Evolutionary conservation across 2,329 filamentous ascomycete genomes (phyloP), one percentile per base, ranked within the genome.

Genomic region (Xylariaceae sp.): DNA sequence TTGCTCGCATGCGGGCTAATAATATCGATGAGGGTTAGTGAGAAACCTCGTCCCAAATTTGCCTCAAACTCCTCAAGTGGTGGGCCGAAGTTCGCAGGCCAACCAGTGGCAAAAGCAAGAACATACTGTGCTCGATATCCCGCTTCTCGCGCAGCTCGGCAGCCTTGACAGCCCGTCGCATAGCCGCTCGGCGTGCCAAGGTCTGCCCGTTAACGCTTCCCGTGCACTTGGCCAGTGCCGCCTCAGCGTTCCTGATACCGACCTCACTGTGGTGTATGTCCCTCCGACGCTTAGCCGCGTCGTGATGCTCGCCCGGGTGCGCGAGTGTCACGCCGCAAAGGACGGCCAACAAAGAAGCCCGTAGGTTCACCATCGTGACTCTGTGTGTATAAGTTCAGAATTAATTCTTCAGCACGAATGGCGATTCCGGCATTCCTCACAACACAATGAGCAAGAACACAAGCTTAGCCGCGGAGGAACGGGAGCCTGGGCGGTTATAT

Each of bases 221-320:
- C 48, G 27, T 37, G 32, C 64, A 66, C 45, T 62, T 57, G 19
- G 52, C 55, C 8, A 65, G 52, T 11, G 56, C 57, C 14, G 56
- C 52, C 50, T 61, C 61, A 41, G 60, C 54, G 36, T 53, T 55
- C 19, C 49, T 47, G 24, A 60, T 36, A 41, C 62, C 62, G 15
- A 56, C 46, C 30, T 50, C 47, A 31, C 59, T 61, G 40, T 59
- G 52, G 33, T 50, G 47, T 19, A 61, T 47, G 34, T 64, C 60
- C 27, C 48, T 41, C 28, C 36, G 40, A n/a, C 44, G 47, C 47
- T 50, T 50, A 18, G 35, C 44, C 17, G 50, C 50, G 28, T 52
- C 47, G 34, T 60, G 46, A 36, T 64, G 57, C 34, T 63, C 54
- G 17, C 62, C 62, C 2, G 64, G 63, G 34, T 66, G 64, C 16